Evolutionary conservation across 2,329 filamentous ascomycete genomes (phyloP).

Genomic region (Cladosporium sp.): DNA sequence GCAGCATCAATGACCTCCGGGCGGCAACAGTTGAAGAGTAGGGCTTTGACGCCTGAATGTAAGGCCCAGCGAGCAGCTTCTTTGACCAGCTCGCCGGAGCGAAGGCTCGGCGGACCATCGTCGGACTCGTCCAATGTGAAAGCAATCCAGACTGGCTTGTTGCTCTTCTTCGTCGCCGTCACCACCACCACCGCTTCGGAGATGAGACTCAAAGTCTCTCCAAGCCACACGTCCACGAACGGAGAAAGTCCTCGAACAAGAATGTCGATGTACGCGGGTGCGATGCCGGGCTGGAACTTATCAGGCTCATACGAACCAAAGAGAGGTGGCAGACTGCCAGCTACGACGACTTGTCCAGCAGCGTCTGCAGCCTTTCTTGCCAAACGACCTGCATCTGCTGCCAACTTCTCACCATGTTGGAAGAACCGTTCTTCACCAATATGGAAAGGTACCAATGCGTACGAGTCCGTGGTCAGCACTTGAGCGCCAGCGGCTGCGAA

Average conservation of each 20-base stretch:
- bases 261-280: not conserved
- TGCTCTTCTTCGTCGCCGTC: not conserved
- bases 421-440: conserved; percentile 14
- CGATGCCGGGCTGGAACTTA: conserved; percentile 1
- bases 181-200: conserved; percentile 17
- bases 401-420: conserved; percentile 9
- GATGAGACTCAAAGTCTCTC: conserved; percentile 17
- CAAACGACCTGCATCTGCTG: conserved; percentile 10
- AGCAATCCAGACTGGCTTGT: conserved; percentile 14
- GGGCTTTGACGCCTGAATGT: conserved; percentile 1
- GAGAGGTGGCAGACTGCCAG: conserved; percentile 18
- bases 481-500: conserved; percentile 15
- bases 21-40: conserved; percentile 15
- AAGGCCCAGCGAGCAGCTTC: conserved; percentile 14
- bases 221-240: conserved; percentile 13
- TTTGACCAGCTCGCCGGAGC: conserved; percentile 11
- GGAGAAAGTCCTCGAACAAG: not conserved
- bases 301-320: conserved; percentile 19
- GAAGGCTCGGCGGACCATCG: not conserved
- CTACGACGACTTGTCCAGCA: not conserved
- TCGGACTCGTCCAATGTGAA: conserved; percentile 12
- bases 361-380: conserved; percentile 12
- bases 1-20: conserved; percentile 12
- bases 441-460: conserved; percentile 15
- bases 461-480: conserved; percentile 14